phyloP scores from a whole-genome alignment of 1,284 basidiomycete species.

The Sanghuangporus weigelae region DNA sequence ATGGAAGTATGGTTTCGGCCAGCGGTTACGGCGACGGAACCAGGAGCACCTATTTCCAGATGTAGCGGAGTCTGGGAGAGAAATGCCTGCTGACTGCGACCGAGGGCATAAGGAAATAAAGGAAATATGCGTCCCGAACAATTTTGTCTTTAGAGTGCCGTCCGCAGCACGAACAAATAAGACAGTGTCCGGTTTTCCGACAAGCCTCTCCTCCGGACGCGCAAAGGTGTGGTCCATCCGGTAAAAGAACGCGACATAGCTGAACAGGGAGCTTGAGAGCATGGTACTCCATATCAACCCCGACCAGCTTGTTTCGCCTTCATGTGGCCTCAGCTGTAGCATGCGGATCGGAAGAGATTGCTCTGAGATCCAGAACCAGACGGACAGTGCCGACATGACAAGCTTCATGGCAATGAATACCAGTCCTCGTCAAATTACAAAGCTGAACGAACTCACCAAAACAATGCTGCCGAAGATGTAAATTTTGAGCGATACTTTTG shows the following conservation, averaged over 20 bases:
- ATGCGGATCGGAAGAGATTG: neutral
- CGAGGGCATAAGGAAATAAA: neutral
- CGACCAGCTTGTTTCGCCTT: neutral
- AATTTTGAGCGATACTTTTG: neutral
- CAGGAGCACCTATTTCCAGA: neutral
- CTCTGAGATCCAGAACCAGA: neutral
- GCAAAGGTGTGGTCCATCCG: constrained; percentile 7
- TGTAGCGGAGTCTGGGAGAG: neutral
- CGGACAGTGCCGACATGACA: neutral
- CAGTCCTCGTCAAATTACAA: neutral
- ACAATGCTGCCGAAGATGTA: neutral
- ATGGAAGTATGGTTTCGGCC: constrained; percentile 7
- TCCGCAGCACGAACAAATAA: neutral
- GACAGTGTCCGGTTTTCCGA: neutral
- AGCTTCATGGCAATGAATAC: neutral
- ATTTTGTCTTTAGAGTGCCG: neutral
- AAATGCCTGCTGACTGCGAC: neutral
- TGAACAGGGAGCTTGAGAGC: neutral
- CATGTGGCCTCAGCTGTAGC: neutral
- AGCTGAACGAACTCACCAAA: neutral
- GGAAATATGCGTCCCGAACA: neutral
- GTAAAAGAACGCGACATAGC: constrained; percentile 4
- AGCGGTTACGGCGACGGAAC: neutral
- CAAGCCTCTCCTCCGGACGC: neutral
- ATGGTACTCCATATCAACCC: neutral